A percentile compares a stretch with the other conserved stretches of the same genome.
These are phyloP conservation scores for Cucumis cinereus DNA, from an alignment of 306 rosid species.

Conservation along the genomic window DNA sequence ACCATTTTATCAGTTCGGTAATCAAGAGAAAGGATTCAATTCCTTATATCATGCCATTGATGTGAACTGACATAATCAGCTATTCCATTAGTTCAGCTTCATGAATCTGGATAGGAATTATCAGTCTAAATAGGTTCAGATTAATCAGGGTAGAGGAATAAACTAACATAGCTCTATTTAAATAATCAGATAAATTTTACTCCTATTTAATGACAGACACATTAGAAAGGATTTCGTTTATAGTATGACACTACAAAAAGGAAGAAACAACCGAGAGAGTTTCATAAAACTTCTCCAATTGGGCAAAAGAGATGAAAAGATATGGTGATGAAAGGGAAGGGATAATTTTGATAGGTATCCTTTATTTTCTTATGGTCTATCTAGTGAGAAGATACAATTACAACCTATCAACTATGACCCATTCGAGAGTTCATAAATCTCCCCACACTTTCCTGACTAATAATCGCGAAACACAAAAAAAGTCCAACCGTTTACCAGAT, in stretches of 20 bases:
- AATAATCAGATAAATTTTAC: background rate
- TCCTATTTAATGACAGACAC: background rate
- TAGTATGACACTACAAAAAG: background rate
- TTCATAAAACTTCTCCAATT: background rate
- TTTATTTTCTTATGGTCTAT: background rate
- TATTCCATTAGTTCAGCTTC: background rate
- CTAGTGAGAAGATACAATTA: background rate
- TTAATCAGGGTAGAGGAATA: background rate
- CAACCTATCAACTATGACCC: background rate
- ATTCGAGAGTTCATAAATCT: too few species aligned
- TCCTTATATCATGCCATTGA: background rate
- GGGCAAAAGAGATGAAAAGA: background rate
- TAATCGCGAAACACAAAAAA: background rate
- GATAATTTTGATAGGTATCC: background rate
- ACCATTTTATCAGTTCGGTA: background rate
- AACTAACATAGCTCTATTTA: background rate
- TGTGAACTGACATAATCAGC: background rate
- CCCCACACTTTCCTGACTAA: background rate
- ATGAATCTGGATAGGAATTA: background rate
- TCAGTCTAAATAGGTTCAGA: background rate
- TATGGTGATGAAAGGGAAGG: background rate
- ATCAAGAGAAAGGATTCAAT: background rate
- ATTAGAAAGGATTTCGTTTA: background rate
- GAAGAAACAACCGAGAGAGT: background rate
- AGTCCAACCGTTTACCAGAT: background rate